Percentiles rank a stretch among this genome's conserved stretches.
These are phyloP conservation scores for Auricularia sp. DNA, from an alignment of 768 basidiomycete genomes.

Conservation along the genomic window DNA sequence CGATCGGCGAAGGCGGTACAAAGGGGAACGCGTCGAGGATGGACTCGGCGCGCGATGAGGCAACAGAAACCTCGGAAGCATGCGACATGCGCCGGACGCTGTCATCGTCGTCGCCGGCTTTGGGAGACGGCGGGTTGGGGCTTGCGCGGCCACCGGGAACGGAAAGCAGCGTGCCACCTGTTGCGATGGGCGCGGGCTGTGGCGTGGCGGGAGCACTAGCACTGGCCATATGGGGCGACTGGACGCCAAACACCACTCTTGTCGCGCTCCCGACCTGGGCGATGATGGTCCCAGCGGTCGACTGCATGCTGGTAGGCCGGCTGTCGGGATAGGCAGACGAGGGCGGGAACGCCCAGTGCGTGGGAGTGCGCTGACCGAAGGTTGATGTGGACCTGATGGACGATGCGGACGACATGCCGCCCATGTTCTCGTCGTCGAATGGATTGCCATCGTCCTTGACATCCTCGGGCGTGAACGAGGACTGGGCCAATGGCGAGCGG, in stretches of 20 bases:
- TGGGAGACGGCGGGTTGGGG: conserved; percentile 12
- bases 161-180: background rate
- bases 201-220: background rate
- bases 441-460: conserved; percentile 15
- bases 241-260: conserved; percentile 52
- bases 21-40: conserved; percentile 83
- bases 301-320: conserved; percentile 1
- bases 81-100: conserved; percentile 38
- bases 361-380: background rate
- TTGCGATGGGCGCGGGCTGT: background rate
- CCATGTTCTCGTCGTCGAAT: background rate
- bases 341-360: background rate
- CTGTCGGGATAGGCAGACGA: background rate
- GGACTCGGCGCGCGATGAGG: conserved; percentile 70
- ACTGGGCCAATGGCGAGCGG: conserved; percentile 58
- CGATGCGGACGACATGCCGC: background rate
- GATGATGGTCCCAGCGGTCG: conserved; percentile 13
- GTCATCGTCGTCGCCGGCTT: conserved; percentile 6
- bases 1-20: conserved; percentile 82
- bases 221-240: background rate
- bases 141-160: background rate
- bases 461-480: conserved; percentile 64
- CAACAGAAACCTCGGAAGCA: conserved; percentile 53
- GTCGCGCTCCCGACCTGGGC: conserved; percentile 55
- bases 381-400: conserved; percentile 1